Percentiles rank a stretch among this genome's conserved stretches.
Conservation (phyloP, 441 rosid species). For the Populus hybrid region DNA sequence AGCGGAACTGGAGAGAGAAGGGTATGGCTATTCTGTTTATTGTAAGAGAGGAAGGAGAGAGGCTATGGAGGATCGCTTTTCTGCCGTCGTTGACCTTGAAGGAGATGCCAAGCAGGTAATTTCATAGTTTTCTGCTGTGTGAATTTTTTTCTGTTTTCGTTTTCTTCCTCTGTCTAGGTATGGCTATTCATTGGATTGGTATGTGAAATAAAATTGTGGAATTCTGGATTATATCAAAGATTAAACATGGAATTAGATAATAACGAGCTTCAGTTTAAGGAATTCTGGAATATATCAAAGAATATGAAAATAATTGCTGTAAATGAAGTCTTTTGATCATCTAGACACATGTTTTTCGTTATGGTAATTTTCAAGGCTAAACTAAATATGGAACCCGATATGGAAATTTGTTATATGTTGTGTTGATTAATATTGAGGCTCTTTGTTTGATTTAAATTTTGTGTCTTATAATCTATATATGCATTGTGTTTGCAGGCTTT, state of each 20-base stretch:
- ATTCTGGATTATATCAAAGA: too few species aligned
- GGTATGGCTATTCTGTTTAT: conserved; percentile 64
- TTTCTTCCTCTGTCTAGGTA: background rate
- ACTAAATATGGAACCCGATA: background rate
- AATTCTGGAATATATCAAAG: background rate
- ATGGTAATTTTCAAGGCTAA: background rate
- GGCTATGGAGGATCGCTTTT: conserved; percentile 80
- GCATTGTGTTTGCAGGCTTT: conserved; percentile 41
- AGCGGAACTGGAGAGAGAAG: conserved; percentile 43
- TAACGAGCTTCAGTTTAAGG: background rate
- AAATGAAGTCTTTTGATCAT: background rate
- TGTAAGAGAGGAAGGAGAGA: conserved; percentile 85
- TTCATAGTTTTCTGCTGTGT: background rate
- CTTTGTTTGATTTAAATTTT: background rate
- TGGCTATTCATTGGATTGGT: background rate
- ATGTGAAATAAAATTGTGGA: background rate
- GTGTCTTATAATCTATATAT: background rate
- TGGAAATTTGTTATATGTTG: background rate
- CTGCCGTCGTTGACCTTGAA: conserved; percentile 37
- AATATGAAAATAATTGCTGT: background rate
- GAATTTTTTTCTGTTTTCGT: background rate
- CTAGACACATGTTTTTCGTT: background rate
- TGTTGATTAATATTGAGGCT: background rate
- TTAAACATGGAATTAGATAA: background rate
- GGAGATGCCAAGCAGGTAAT: conserved; percentile 55